These are phyloP conservation scores for Barbatosphaeria neglecta DNA, from an alignment of 495 filamentous ascomycete species.

Conservation along the genomic window DNA sequence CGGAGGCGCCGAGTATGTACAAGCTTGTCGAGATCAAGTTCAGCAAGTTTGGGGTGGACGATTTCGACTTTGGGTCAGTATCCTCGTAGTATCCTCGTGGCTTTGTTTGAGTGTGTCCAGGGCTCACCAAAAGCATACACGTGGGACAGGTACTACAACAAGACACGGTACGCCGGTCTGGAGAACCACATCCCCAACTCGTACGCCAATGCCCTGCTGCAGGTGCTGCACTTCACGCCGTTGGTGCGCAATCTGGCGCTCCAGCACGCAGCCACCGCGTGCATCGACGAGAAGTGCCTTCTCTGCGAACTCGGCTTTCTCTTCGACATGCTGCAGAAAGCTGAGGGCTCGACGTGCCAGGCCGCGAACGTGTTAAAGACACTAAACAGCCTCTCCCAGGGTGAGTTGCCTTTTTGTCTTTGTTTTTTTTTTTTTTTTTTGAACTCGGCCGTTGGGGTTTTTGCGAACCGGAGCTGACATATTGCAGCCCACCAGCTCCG, in stretches of 20 bases:
- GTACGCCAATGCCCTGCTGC: slow-evolving; percentile 86
- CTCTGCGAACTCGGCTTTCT: slow-evolving; percentile 92
- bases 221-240: slow-evolving; percentile 83
- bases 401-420: slow-evolving; percentile 14
- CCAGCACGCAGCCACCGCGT: slow-evolving; percentile 77
- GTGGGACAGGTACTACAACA: slow-evolving; percentile 69
- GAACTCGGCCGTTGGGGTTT: too few species aligned
- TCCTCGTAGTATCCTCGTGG: neutral
- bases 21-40: slow-evolving; percentile 92
- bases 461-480: slow-evolving; percentile 7
- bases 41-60: slow-evolving; percentile 91
- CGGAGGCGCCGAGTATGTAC: slow-evolving; percentile 75
- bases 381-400: slow-evolving; percentile 64
- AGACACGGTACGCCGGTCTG: slow-evolving; percentile 76
- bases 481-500: slow-evolving; percentile 50
- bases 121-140: slow-evolving; percentile 3
- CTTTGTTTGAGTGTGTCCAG: neutral
- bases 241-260: slow-evolving; percentile 79
- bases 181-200: slow-evolving; percentile 96
- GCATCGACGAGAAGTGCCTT: slow-evolving; percentile 69
- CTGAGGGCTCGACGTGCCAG: slow-evolving; percentile 83
- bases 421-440: neutral
- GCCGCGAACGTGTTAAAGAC: slow-evolving; percentile 94
- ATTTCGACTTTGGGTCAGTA: slow-evolving; percentile 87
- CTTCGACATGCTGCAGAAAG: slow-evolving; percentile 97